A percentile compares a stretch with the other conserved stretches of the same genome.
These are phyloP conservation scores for Xanthoconium separans DNA, from an alignment of 1,284 basidiomycete genomes.

Conservation along the genomic window DNA sequence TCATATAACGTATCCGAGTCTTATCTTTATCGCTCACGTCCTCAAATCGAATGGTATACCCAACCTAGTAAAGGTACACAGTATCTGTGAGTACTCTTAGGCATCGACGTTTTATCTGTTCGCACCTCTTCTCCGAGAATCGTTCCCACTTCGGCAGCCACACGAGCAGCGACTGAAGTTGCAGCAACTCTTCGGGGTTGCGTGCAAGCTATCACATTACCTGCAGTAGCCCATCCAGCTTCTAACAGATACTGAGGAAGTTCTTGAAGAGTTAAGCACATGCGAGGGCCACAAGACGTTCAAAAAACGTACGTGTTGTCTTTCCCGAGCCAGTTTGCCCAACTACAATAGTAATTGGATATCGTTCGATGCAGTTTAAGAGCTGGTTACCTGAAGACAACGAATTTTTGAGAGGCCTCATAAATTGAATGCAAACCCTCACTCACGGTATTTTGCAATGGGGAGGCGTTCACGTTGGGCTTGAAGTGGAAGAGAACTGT, in stretches of 20 bases:
- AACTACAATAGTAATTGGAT: slow-evolving; percentile 85
- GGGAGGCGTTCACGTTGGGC: slow-evolving; percentile 80
- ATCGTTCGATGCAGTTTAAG: slow-evolving; percentile 81
- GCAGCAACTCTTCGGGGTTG: slow-evolving; percentile 96
- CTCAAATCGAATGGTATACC: slow-evolving; percentile 98
- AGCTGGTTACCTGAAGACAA: slow-evolving; percentile 62
- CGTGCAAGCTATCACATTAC: slow-evolving; percentile 84
- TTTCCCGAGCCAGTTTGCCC: slow-evolving; percentile 98
- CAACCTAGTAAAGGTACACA: slow-evolving; percentile 57
- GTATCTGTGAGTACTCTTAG: not conserved
- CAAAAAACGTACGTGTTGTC: slow-evolving; percentile 79
- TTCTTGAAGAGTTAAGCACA: slow-evolving; percentile 48
- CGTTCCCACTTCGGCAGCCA: slow-evolving; percentile 87
- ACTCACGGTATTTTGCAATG: slow-evolving; percentile 83
- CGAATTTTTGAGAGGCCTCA: not conserved
- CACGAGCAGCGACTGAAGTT: slow-evolving; percentile 88
- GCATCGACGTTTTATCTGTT: not conserved
- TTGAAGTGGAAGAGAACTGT: slow-evolving; percentile 60
- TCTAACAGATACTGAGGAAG: slow-evolving; percentile 93
- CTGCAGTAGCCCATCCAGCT: slow-evolving; percentile 82
- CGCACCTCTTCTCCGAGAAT: slow-evolving; percentile 87
- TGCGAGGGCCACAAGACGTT: not conserved
- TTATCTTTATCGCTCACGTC: slow-evolving; percentile 80
- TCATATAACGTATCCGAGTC: slow-evolving; percentile 95
- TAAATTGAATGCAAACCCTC: not conserved